phyloP scores from a whole-genome alignment of 495 filamentous ascomycete genomes.

The Stereocaulon alpinum region DNA sequence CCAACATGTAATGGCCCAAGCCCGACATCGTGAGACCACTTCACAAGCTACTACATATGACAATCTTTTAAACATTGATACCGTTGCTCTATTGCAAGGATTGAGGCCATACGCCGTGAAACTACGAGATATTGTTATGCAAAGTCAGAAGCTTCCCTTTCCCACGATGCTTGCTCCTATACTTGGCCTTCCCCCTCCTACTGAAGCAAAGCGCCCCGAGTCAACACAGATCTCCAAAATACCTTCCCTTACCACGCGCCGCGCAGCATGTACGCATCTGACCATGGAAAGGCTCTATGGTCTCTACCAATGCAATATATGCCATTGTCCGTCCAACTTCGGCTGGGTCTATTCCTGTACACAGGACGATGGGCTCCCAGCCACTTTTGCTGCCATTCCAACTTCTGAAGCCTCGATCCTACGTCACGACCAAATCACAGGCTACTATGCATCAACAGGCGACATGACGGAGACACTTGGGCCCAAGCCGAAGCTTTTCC shows the following conservation, averaged over 20 bases:
- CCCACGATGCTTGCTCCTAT: neutral
- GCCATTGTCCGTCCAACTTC: conserved; percentile 35
- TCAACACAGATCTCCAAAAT: neutral
- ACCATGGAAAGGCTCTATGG: conserved; percentile 48
- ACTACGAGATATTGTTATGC: conserved; percentile 12
- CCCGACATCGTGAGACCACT: neutral
- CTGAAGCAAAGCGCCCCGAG: neutral
- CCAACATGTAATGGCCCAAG: neutral
- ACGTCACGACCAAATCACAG: conserved; percentile 1
- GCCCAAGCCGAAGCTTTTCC: conserved; percentile 21
- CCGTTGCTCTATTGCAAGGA: conserved; percentile 11
- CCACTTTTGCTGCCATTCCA: neutral
- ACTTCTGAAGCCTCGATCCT: conserved; percentile 12
- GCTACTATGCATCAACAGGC: conserved; percentile 1
- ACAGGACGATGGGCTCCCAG: conserved; percentile 36
- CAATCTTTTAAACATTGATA: neutral
- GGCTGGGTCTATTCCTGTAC: conserved; percentile 61
- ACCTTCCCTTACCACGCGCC: conserved; percentile 19
- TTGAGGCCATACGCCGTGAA: conserved; percentile 12
- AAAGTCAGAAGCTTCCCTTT: neutral
- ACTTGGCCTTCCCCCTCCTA: neutral
- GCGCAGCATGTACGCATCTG: conserved; percentile 45
- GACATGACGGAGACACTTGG: neutral
- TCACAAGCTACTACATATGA: neutral
- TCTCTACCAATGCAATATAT: conserved; percentile 39